Percentiles rank a stretch among this genome's conserved stretches.
Conservation (phyloP, 352 stramenopile genomes). For the Globisporangium takayamanum region DNA sequence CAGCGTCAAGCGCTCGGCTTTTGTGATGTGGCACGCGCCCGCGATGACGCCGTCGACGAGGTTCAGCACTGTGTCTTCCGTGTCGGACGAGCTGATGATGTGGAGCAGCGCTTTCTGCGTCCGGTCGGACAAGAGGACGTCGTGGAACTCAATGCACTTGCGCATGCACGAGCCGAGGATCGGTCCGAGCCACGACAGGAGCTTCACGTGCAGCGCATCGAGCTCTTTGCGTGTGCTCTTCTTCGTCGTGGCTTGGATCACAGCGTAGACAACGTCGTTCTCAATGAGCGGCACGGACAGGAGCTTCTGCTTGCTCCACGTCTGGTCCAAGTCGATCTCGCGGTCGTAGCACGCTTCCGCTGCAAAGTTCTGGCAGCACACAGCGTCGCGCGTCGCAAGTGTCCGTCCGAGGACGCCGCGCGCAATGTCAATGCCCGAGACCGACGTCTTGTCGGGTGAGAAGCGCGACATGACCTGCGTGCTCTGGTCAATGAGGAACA, state of each 20-base stretch:
- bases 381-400: constrained; percentile 24
- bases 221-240: constrained; percentile 29
- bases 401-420: constrained; percentile 49
- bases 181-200: constrained; percentile 72
- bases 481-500: constrained; percentile 75
- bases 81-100: constrained; percentile 81
- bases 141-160: constrained; percentile 83
- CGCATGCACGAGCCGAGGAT: constrained; percentile 82
- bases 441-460: constrained; percentile 31
- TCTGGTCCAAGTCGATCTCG: constrained; percentile 58
- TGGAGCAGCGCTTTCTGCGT: constrained; percentile 81
- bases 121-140: constrained; percentile 73
- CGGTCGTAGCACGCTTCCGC: constrained; percentile 44
- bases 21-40: constrained; percentile 75
- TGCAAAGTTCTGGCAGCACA: constrained; percentile 39
- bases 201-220: constrained; percentile 60
- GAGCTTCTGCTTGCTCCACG: constrained; percentile 53
- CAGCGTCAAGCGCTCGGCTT: constrained; percentile 63
- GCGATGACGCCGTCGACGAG: constrained; percentile 81
- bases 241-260: constrained; percentile 60
- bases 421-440: constrained; percentile 43
- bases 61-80: constrained; percentile 78
- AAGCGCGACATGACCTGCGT: constrained; percentile 76
- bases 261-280: constrained; percentile 70
- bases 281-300: constrained; percentile 69